Conservation (phyloP, 1,139 yeast genomes). For the Taphrina flavorubra region DNA sequence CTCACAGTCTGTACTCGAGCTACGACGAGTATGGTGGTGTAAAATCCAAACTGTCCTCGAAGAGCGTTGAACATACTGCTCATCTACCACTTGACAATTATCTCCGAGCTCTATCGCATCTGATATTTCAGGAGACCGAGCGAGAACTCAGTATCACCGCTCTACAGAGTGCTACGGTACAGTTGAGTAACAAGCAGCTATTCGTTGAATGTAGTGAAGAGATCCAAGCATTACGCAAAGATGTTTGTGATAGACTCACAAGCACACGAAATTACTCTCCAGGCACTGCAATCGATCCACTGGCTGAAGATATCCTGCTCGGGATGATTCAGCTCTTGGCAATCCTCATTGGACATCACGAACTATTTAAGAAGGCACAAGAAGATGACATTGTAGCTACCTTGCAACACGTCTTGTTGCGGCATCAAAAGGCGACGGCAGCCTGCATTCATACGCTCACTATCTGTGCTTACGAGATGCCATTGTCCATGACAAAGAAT, state of each 20-base stretch:
- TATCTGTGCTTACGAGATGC: slow-evolving; percentile 80
- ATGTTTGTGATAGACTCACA: slow-evolving; percentile 65
- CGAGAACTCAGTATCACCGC: slow-evolving; percentile 76
- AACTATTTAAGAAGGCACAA: slow-evolving; percentile 63
- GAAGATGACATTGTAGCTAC: slow-evolving; percentile 73
- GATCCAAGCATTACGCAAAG: slow-evolving; percentile 57
- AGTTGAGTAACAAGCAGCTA: slow-evolving; percentile 66
- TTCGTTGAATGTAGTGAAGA: slow-evolving; percentile 59
- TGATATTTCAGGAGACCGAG: slow-evolving; percentile 54
- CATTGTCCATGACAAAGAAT: slow-evolving; percentile 71
- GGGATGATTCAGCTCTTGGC: slow-evolving; percentile 62
- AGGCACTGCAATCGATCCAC: slow-evolving; percentile 53
- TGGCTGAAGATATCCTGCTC: slow-evolving; percentile 69
- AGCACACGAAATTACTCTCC: not conserved
- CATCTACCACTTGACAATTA: slow-evolving; percentile 6
- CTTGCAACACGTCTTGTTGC: slow-evolving; percentile 66
- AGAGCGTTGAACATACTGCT: not conserved
- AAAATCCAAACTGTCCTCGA: slow-evolving; percentile 11
- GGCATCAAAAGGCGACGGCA: slow-evolving; percentile 80
- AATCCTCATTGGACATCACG: slow-evolving; percentile 69
- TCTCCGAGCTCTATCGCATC: slow-evolving; percentile 44
- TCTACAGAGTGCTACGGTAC: slow-evolving; percentile 74
- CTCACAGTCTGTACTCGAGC: slow-evolving; percentile 7
- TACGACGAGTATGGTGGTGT: slow-evolving; percentile 22
- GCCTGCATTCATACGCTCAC: slow-evolving; percentile 72